Conservation (phyloP, 2,329 filamentous ascomycete genomes). For the Phoma sp. region DNA sequence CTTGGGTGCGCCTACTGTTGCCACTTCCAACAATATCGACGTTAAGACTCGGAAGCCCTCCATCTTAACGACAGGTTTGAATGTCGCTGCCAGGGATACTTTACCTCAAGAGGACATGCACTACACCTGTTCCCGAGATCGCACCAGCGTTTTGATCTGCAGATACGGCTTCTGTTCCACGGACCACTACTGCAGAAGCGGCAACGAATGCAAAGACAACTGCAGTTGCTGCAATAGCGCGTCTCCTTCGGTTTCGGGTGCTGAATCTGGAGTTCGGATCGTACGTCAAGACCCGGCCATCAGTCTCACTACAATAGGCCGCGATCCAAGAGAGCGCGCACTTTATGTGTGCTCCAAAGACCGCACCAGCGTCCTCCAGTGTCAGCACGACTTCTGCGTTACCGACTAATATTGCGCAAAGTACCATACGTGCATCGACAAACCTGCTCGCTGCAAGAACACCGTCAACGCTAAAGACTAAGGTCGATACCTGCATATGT, state of each 20-base stretch:
- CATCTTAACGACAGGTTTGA: neutral
- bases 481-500: neutral
- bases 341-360: slow-evolving; percentile 2
- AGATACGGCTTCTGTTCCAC: slow-evolving; percentile 13
- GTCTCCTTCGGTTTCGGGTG: neutral
- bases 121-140: slow-evolving; percentile 7
- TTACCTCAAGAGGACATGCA: slow-evolving; percentile 5
- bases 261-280: neutral
- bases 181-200: slow-evolving; percentile 6
- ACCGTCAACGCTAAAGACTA: neutral
- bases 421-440: neutral
- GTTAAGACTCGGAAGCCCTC: neutral
- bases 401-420: slow-evolving; percentile 9
- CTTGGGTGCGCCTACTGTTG: neutral
- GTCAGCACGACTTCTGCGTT: slow-evolving; percentile 5
- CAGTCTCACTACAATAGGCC: neutral
- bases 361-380: slow-evolving; percentile 7
- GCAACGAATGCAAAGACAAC: slow-evolving; percentile 2
- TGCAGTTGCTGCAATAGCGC: slow-evolving; percentile 1
- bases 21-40: neutral
- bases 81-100: neutral
- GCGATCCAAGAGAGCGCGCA: neutral
- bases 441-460: slow-evolving; percentile 9
- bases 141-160: slow-evolving; percentile 9
- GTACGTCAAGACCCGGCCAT: neutral